Conservation (phyloP, 371 early-diverging fungal genomes). For the Encephalitozoon cuniculi region DNA sequence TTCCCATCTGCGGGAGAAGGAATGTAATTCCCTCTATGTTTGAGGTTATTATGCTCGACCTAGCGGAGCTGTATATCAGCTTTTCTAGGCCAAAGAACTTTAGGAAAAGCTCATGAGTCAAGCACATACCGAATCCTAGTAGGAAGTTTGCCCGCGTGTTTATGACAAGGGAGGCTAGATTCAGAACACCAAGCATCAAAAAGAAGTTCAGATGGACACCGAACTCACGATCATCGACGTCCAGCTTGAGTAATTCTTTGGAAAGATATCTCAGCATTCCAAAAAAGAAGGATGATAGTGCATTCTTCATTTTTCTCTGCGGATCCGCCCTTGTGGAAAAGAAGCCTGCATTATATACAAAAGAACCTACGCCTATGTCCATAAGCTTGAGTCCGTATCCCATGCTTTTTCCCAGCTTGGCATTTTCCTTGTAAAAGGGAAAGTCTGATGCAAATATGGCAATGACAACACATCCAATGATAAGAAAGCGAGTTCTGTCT, state of each 20-base stretch:
- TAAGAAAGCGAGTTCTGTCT: background rate
- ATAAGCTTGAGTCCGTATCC: slow-evolving; percentile 53
- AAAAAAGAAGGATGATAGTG: background rate
- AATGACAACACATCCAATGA: slow-evolving; percentile 22
- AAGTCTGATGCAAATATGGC: slow-evolving; percentile 59
- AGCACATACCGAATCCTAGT: background rate
- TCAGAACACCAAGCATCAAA: background rate
- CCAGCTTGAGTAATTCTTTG: background rate
- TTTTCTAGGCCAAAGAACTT: background rate
- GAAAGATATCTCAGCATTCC: background rate
- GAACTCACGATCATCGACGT: background rate
- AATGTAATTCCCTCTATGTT: slow-evolving; percentile 3
- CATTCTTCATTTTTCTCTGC: background rate
- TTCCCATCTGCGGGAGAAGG: background rate
- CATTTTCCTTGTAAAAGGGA: background rate
- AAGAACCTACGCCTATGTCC: slow-evolving; percentile 60
- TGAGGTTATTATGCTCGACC: background rate
- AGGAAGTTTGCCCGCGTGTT: background rate
- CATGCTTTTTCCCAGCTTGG: slow-evolving; percentile 38
- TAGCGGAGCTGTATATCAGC: background rate
- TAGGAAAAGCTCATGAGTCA: background rate
- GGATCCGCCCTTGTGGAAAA: background rate
- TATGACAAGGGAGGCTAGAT: background rate
- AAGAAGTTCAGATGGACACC: background rate
- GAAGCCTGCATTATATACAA: slow-evolving; percentile 53